These are phyloP conservation scores for Trichoderma simmonsii DNA, from an alignment of 2,329 filamentous ascomycete species.

Conservation along the genomic window DNA sequence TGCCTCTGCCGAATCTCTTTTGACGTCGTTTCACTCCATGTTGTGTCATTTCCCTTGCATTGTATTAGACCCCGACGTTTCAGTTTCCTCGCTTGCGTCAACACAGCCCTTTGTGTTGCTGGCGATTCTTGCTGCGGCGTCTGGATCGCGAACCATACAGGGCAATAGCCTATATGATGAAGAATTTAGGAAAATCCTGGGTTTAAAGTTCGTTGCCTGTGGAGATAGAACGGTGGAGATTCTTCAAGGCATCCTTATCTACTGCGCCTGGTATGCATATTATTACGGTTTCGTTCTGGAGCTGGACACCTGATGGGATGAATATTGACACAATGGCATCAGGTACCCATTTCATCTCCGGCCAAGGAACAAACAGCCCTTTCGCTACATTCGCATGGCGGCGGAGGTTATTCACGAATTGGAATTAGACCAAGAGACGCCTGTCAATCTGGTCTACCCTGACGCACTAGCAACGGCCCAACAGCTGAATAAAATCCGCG, in stretches of 20 bases:
- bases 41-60: constrained; percentile 44
- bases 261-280: constrained; percentile 51
- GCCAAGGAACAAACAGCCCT: constrained; percentile 47
- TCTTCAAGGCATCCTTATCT: constrained; percentile 55
- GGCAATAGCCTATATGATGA: constrained; percentile 54
- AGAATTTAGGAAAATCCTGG: constrained; percentile 56
- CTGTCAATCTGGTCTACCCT: not conserved
- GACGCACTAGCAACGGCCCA: constrained; percentile 19
- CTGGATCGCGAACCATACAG: constrained; percentile 46
- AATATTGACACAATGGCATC: not conserved
- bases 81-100: constrained; percentile 43
- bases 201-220: constrained; percentile 53
- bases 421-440: constrained; percentile 43
- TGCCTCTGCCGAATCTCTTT: constrained; percentile 47
- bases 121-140: constrained; percentile 51
- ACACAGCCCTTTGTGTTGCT: constrained; percentile 52
- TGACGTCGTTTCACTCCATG: constrained; percentile 45
- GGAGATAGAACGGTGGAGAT: constrained; percentile 57
- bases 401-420: constrained; percentile 50
- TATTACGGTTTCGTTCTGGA: no score
- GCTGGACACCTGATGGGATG: not conserved
- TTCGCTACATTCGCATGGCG: constrained; percentile 52
- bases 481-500: constrained; percentile 43
- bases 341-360: constrained; percentile 56
- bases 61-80: constrained; percentile 38